Evolutionary conservation across 2,329 filamentous ascomycete species (phyloP).

Genomic region (Trichoderma koningiopsis): DNA sequence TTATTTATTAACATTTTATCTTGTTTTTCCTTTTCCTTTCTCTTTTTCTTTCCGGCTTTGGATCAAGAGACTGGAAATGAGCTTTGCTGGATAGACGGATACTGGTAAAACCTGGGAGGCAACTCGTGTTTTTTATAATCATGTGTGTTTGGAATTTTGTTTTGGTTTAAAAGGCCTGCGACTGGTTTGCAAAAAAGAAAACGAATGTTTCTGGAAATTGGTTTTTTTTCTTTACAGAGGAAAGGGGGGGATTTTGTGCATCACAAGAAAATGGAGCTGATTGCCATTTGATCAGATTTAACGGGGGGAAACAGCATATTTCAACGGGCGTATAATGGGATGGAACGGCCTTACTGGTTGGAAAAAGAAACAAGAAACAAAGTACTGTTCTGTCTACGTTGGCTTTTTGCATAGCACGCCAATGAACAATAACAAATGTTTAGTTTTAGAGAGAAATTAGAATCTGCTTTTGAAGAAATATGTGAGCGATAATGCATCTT

Average conservation of each 20-base stretch:
- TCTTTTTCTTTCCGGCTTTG: not conserved
- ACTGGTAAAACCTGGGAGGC: not conserved
- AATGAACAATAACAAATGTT: not conserved
- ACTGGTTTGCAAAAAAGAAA: not conserved
- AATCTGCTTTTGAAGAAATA: not conserved
- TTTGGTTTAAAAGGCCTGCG: not conserved
- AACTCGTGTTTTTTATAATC: not conserved
- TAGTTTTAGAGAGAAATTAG: not conserved
- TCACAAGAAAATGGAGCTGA: not conserved
- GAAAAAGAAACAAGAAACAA: not conserved
- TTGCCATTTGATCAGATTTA: not conserved
- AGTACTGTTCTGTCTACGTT: not conserved
- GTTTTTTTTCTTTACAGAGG: not conserved
- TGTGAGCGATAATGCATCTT: too few relatives aligned
- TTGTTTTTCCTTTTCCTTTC: not conserved
- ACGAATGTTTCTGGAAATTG: not conserved
- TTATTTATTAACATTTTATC: not conserved
- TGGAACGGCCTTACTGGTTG: not conserved
- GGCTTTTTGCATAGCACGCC: not conserved
- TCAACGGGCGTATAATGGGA: not conserved
- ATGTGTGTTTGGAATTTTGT: not conserved
- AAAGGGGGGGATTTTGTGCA: not conserved
- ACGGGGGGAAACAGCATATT: not conserved
- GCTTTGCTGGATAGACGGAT: not conserved
- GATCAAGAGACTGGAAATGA: not conserved